These are phyloP conservation scores for Ceraceosorus bombacis DNA, from an alignment of 1,284 basidiomycete genomes.

Conservation along the genomic window DNA sequence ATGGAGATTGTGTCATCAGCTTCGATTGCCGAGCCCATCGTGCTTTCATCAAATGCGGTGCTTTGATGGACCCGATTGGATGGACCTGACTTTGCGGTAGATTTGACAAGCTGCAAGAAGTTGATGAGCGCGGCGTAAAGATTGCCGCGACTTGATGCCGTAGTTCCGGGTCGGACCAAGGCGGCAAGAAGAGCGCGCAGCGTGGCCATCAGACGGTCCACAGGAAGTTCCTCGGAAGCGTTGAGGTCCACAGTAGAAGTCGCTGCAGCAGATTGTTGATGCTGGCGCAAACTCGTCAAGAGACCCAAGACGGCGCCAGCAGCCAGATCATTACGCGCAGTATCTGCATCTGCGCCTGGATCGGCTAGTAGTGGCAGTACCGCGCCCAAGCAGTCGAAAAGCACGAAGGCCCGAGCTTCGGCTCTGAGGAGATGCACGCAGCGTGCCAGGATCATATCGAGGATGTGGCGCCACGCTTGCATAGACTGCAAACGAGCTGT, in stretches of 20 bases:
- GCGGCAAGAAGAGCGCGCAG: slow-evolving; percentile 71
- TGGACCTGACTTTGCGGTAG: slow-evolving; percentile 6
- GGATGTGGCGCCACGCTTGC: slow-evolving; percentile 39
- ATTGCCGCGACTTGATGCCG: slow-evolving; percentile 90
- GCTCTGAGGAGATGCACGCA: slow-evolving; percentile 30
- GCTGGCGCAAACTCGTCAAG: slow-evolving; percentile 63
- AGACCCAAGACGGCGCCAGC: slow-evolving; percentile 72
- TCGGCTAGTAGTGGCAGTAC: slow-evolving; percentile 35
- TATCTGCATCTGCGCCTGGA: slow-evolving; percentile 41
- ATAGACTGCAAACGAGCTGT: slow-evolving; percentile 30
- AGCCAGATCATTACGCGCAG: slow-evolving; percentile 68
- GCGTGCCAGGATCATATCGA: slow-evolving; percentile 39
- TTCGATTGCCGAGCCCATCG: slow-evolving; percentile 22
- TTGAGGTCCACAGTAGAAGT: slow-evolving; percentile 38
- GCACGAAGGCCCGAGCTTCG: slow-evolving; percentile 29
- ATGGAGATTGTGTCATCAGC: slow-evolving; percentile 28
- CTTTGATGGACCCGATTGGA: slow-evolving; percentile 14
- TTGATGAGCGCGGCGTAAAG: slow-evolving; percentile 86
- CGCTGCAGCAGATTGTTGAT: slow-evolving; percentile 17
- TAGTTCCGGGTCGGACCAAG: slow-evolving; percentile 66
- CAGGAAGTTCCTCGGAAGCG: slow-evolving; percentile 23
- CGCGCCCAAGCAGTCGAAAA: slow-evolving; percentile 40
- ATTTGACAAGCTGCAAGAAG: slow-evolving; percentile 63
- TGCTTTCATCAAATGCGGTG: slow-evolving; percentile 10
- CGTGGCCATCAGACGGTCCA: slow-evolving; percentile 67